Conservation (phyloP, 495 filamentous ascomycete genomes). For the Friedmanniomyces endolithicus region DNA sequence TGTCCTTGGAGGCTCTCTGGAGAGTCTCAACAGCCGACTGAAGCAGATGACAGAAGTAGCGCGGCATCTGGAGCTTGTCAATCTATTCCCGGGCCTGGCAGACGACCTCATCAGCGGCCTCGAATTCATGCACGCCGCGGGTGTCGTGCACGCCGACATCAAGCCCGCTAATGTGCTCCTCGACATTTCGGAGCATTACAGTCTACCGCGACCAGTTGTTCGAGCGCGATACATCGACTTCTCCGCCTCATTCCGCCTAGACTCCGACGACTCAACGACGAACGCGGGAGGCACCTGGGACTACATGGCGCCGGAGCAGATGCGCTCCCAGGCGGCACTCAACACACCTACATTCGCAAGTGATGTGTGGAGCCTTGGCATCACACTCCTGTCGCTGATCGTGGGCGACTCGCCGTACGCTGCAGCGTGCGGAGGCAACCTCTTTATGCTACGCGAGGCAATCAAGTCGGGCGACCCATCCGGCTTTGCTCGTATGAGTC, state of each 20-base stretch:
- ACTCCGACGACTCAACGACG: slow-evolving; percentile 10
- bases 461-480: slow-evolving; percentile 20
- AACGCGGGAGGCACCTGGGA: slow-evolving; percentile 43
- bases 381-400: slow-evolving; percentile 43
- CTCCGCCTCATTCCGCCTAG: slow-evolving; percentile 41
- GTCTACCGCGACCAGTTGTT: slow-evolving; percentile 25
- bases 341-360: slow-evolving; percentile 30
- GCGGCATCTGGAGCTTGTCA: slow-evolving; percentile 17
- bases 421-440: slow-evolving; percentile 29
- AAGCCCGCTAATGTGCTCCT: slow-evolving; percentile 46
- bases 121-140: slow-evolving; percentile 38
- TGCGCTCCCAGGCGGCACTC: slow-evolving; percentile 18
- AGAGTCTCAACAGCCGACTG: slow-evolving; percentile 12
- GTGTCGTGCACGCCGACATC: slow-evolving; percentile 46
- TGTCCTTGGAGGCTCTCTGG: slow-evolving; percentile 35
- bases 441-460: slow-evolving; percentile 18
- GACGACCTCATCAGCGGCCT: slow-evolving; percentile 38
- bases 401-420: slow-evolving; percentile 43
- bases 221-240: slow-evolving; percentile 47
- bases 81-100: slow-evolving; percentile 33
- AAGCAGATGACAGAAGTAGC: slow-evolving; percentile 17
- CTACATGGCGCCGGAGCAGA: slow-evolving; percentile 43
- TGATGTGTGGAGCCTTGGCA: slow-evolving; percentile 45
- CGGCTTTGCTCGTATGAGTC: slow-evolving; percentile 15
- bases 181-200: slow-evolving; percentile 17